A percentile compares a stretch with the other conserved stretches of the same genome.
These are phyloP conservation scores for Ceratocystis diversiconidia DNA, from an alignment of 2,329 filamentous ascomycete species.

Conservation along the genomic window DNA sequence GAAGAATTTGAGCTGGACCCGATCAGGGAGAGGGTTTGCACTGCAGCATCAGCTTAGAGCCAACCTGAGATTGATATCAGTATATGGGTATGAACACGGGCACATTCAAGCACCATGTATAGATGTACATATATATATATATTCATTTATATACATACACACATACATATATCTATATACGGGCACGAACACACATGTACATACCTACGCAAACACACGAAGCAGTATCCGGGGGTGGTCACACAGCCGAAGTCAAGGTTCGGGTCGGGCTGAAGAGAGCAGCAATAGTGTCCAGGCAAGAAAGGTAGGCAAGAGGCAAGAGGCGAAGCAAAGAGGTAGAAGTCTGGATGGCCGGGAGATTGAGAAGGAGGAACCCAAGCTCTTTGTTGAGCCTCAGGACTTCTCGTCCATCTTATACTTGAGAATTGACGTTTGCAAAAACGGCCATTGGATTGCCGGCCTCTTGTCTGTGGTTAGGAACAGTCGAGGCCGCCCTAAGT, in stretches of 20 bases:
- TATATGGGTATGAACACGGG: not conserved
- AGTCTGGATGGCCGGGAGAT: not conserved
- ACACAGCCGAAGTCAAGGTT: not conserved
- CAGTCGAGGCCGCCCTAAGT: not conserved
- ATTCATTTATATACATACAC: too few relatives aligned
- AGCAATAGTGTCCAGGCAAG: not conserved
- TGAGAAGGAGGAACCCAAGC: not conserved
- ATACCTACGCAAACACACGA: too few relatives aligned
- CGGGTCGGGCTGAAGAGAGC: not conserved
- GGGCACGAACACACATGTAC: too few relatives aligned
- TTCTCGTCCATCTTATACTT: not conserved
- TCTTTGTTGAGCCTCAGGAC: not conserved
- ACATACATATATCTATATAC: too few relatives aligned
- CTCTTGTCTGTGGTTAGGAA: not conserved
- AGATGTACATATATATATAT: too few relatives aligned
- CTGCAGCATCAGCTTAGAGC: too few relatives aligned
- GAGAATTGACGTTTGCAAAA: not conserved
- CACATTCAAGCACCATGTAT: too few relatives aligned
- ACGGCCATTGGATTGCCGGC: not conserved
- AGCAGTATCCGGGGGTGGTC: not conserved
- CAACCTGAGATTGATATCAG: too few relatives aligned
- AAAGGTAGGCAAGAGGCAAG: not conserved
- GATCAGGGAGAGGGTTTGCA: too few relatives aligned
- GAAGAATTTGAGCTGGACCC: too few relatives aligned
- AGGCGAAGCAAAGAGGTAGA: not conserved